Base-by-base conservation (phyloP, 2,329 filamentous ascomycete species). In the Stagonosporopsis vannaccii region DNA sequence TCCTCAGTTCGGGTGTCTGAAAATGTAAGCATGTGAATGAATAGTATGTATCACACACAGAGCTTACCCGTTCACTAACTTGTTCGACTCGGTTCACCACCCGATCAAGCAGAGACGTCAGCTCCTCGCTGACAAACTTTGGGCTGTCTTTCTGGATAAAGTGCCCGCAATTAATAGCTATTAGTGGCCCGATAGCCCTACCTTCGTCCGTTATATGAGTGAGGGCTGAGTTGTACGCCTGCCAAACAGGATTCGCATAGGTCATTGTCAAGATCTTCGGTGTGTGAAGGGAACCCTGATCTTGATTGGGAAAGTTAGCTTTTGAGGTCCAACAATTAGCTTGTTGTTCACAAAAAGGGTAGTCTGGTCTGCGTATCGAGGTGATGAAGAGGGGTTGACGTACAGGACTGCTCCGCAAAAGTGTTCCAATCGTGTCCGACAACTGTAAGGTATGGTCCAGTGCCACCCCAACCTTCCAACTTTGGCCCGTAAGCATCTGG, bases 91-190 rank as follows among this genome's bases (percentile, higher is more conserved):
- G 62, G 55, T 74, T 75, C 22, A 73, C 71, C 3, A 75, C 68
- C 9, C 73, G 58, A 58, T 76, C 73, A 50, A 76, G 49, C 52
- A 76, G 54, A 46, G 58, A 65, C 13, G 64, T 64, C 52, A 76
- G 36, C 58, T 75, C 72, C 48, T 70, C 68, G 33, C 65, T 66
- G 20, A 75, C 73, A 52, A 75, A 75, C 1, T 55, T 71, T 3
- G 84, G 84, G 25, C 81, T 78, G 57, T 86, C 84, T 32, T 72
- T 75, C 60, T 86, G 85, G 22, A 87, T 79, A 53, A 85, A 85
- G 67, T 85, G 83, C 0, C 83, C 83, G 30, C 81, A 82, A 0
- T 77, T 75, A 7, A 76, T 71, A 0, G 82, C 83, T 37, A 81
- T 77, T 12, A 83, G 62, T 2, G 79, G 79, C 0, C 80, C 80